phyloP scores from a whole-genome alignment of 2,329 filamentous ascomycete species.

The Leptosphaerulina australis region DNA sequence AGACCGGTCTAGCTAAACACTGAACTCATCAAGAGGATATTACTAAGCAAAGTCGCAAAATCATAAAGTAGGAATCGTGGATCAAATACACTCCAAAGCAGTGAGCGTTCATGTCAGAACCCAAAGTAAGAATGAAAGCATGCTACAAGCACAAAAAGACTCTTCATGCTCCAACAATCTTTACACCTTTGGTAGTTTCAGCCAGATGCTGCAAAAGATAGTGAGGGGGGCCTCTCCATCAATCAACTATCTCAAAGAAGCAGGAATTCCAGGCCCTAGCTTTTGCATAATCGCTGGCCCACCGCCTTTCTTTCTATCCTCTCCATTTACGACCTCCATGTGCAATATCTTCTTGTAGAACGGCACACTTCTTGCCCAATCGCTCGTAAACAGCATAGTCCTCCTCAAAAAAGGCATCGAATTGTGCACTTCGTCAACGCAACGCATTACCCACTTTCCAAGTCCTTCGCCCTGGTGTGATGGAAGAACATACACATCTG shows the following conservation, averaged over 20 bases:
- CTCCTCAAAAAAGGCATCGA: slow-evolving; percentile 14
- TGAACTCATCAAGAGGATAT: too few species aligned
- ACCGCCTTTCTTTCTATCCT: neutral
- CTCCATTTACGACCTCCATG: slow-evolving; percentile 8
- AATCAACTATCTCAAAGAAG: neutral
- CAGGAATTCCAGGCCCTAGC: slow-evolving; percentile 9
- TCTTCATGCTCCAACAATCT: too few species aligned
- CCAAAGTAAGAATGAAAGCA: too few species aligned
- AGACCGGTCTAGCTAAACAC: too few species aligned
- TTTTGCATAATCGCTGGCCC: slow-evolving; percentile 13
- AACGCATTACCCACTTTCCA: slow-evolving; percentile 15
- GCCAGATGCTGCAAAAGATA: too few species aligned
- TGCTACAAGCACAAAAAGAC: too few species aligned
- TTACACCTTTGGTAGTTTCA: too few species aligned
- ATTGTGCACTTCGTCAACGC: slow-evolving; percentile 16
- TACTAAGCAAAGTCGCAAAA: too few species aligned
- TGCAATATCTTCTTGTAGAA: slow-evolving; percentile 20
- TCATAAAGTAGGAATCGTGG: too few species aligned
- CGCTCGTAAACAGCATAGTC: slow-evolving; percentile 16
- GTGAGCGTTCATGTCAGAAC: too few species aligned
- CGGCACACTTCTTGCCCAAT: slow-evolving; percentile 17
- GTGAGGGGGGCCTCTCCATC: too few species aligned
- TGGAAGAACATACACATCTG: slow-evolving; percentile 19
- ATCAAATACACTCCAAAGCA: too few species aligned
- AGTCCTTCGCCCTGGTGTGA: slow-evolving; percentile 11